These are phyloP conservation scores for Marasmius sp. DNA, from an alignment of 1,284 basidiomycete genomes.

Conservation along the genomic window DNA sequence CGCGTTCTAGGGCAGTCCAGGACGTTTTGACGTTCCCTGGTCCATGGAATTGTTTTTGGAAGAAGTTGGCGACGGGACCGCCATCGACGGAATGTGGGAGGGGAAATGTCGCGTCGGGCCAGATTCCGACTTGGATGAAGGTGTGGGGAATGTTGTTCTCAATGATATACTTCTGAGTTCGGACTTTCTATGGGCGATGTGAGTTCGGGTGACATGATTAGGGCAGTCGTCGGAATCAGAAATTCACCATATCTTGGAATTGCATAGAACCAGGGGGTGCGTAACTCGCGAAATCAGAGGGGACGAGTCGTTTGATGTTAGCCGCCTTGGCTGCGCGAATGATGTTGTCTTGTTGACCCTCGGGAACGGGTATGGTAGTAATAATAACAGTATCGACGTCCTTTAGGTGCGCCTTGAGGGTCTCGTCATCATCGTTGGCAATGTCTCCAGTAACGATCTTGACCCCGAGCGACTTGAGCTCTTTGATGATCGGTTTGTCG, in stretches of 20 bases:
- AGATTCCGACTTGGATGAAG: constrained; percentile 14
- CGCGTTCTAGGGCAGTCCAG: constrained; percentile 3
- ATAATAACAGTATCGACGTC: constrained; percentile 2
- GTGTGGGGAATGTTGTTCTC: constrained; percentile 8
- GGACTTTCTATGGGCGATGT: constrained; percentile 9
- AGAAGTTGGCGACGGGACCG: not conserved
- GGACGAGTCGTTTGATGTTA: constrained; percentile 7
- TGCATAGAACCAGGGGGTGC: not conserved
- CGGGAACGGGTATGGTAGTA: not conserved
- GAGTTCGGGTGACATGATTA: not conserved
- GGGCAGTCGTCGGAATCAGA: not conserved
- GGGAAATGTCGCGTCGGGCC: not conserved
- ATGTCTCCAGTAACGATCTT: not conserved
- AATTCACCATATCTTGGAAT: not conserved
- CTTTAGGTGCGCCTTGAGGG: not conserved
- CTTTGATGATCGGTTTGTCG: not conserved
- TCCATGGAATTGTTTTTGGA: not conserved
- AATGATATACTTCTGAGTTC: constrained; percentile 7
- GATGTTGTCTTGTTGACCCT: not conserved
- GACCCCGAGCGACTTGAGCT: not conserved
- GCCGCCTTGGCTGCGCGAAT: constrained; percentile 6
- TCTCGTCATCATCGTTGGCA: not conserved
- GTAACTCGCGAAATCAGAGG: constrained; percentile 6
- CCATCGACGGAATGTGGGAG: not conserved
- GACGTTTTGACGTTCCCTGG: constrained; percentile 9